Conservation (phyloP, 345 rosid genomes). For the Syzygium oleosum region DNA sequence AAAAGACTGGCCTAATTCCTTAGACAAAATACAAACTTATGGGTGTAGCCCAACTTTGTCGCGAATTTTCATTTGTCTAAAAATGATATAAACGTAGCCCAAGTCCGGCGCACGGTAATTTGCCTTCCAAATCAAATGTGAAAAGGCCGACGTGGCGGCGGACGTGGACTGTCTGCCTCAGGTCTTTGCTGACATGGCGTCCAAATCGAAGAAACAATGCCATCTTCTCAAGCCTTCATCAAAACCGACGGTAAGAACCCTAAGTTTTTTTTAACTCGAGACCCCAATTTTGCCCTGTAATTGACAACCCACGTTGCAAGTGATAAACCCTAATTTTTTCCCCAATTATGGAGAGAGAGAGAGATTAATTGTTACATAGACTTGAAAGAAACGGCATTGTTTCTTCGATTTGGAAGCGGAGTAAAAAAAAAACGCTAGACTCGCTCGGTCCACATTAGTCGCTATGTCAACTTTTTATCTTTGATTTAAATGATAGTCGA, state of each 20-base stretch:
- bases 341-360: no score
- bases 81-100: neutral
- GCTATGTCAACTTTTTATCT: neutral
- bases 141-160: neutral
- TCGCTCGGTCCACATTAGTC: neutral
- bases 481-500: neutral
- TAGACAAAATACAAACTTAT: neutral
- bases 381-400: neutral
- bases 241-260: no score
- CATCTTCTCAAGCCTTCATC: no score
- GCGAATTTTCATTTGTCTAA: neutral
- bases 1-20: neutral
- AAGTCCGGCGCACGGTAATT: neutral
- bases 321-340: no score
- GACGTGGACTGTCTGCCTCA: neutral
- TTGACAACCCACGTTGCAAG: no score
- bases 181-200: neutral
- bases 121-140: neutral
- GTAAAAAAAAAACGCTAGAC: no score
- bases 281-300: no score
- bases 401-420: neutral
- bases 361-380: no score
- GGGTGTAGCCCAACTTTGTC: neutral
- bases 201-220: neutral
- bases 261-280: no score